phyloP scores from a whole-genome alignment of 2,329 filamentous ascomycete genomes.

The Xylaria arbuscula region DNA sequence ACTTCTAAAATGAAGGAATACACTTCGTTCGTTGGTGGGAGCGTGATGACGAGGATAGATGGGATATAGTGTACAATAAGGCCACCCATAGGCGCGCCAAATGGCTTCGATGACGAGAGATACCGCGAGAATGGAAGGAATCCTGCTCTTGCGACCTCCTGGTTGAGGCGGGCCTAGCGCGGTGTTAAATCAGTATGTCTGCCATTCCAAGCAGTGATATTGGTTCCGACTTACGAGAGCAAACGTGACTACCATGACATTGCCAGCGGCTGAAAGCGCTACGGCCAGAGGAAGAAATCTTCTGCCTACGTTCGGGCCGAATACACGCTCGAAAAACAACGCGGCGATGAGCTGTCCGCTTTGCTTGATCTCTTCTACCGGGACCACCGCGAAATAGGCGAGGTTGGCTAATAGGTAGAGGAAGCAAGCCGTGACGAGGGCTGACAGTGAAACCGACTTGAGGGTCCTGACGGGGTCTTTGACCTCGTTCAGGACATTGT shows the following conservation, averaged over 20 bases:
- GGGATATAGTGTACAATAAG: constrained; percentile 76
- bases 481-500: constrained; percentile 78
- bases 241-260: constrained; percentile 79
- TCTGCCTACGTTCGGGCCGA: constrained; percentile 68
- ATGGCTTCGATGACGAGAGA: constrained; percentile 73
- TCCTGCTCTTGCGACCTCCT: constrained; percentile 77
- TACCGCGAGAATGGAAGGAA: constrained; percentile 72
- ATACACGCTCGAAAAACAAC: constrained; percentile 72
- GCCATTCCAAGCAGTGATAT: background rate
- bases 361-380: constrained; percentile 72
- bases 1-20: constrained; percentile 81
- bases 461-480: constrained; percentile 74
- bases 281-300: constrained; percentile 71
- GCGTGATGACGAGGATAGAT: constrained; percentile 71
- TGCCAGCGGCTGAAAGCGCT: constrained; percentile 74
- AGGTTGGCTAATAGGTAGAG: constrained; percentile 76
- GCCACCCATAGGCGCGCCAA: constrained; percentile 74
- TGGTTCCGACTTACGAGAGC: constrained; percentile 62
- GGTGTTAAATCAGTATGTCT: constrained; percentile 13
- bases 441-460: constrained; percentile 69
- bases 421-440: constrained; percentile 69
- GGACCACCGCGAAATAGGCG: constrained; percentile 71
- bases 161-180: constrained; percentile 71
- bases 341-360: constrained; percentile 76
- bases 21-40: constrained; percentile 72